Evolutionary conservation across 2,329 filamentous ascomycete species (phyloP).

Genomic region (Dactylellina drechsleri): DNA sequence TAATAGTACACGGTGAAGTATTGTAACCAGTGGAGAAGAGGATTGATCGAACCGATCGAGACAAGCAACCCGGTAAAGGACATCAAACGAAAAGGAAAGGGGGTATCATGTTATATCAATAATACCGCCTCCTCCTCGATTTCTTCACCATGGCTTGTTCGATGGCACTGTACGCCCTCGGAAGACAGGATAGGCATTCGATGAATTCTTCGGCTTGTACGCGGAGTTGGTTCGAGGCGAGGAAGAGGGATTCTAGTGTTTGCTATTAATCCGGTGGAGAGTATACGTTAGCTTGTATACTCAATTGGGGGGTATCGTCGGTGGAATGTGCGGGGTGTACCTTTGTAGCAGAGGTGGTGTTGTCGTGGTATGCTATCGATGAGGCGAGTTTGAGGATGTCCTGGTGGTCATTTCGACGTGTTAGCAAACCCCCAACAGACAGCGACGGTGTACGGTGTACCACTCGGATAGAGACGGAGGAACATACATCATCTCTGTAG

Average conservation of each 20-base stretch:
- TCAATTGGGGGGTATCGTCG: not conserved
- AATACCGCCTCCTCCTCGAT: constrained; percentile 37
- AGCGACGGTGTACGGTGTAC: not conserved
- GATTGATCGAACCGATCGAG: not conserved
- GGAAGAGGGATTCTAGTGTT: constrained; percentile 52
- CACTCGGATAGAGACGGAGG: not conserved
- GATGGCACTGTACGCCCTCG: constrained; percentile 50
- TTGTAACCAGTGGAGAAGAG: not conserved
- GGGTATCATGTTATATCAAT: constrained; percentile 6
- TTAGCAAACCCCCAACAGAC: constrained; percentile 19
- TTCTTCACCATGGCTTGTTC: constrained; percentile 52
- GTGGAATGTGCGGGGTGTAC: constrained; percentile 16
- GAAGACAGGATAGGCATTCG: constrained; percentile 51
- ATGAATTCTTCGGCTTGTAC: constrained; percentile 54
- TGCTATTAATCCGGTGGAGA: constrained; percentile 18
- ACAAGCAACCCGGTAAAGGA: not conserved
- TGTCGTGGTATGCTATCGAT: constrained; percentile 53
- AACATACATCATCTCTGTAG: constrained; percentile 53
- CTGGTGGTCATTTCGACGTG: constrained; percentile 16
- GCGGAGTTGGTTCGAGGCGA: constrained; percentile 53
- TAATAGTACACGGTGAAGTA: constrained; percentile 23
- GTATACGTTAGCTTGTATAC: constrained; percentile 1
- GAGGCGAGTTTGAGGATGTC: constrained; percentile 53
- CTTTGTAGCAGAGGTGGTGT: constrained; percentile 51
- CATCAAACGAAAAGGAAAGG: not conserved